Base-by-base conservation (phyloP, 2,329 filamentous ascomycete genomes). In the Trematosphaeria pertusa region DNA sequence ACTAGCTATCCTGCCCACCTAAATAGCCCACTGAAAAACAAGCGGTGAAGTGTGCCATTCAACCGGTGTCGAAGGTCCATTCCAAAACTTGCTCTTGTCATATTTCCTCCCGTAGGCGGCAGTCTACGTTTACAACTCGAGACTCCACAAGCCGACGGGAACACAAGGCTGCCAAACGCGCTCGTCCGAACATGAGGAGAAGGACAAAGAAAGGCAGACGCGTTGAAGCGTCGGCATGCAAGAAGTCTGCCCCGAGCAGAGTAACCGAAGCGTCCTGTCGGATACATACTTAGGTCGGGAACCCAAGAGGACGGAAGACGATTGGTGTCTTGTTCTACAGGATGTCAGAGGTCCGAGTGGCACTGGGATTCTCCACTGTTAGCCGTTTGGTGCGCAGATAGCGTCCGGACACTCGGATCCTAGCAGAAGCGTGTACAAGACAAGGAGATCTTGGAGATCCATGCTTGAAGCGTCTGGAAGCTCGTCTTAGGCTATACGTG, bases 101-200 rank as follows among this genome's bases (percentile, higher is more conserved):
- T 56, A 51, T 43, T 30, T 40, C 26, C 35, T 48, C 45, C 34
- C 51, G 50, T 44, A 52, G 44, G 35, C 37, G 51, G 54, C 37
- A 39, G n/a, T 47, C 30, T 35, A 33, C 17, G 31, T 37, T 14
- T 37, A 26, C 18, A 37, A 22, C 26, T 24, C 10, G 14, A 18
- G 21, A 24, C 18, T 34, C 40, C 40, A 41, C 41, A 33, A 49
- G 40, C 46, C 40, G 46, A 37, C 46, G 41, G 40, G 14, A 44
- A n/a, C 12, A 31, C 33, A 20, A 10, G 34, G 35, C 31, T 11
- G 18, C 26, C 35, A 33, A 33, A 44, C n/a, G 46, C 46, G 24
- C 24, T 21, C 32, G 20, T 31, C 40, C 41, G 41, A 22, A 5
- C 4, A n/a, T 9, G 8, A 17, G 24, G 4, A 12, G 9, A 22